Percentiles rank a stretch among this genome's conserved stretches.
These are phyloP conservation scores for Drechmeria coniospora DNA, from an alignment of 2,329 filamentous ascomycete genomes.

Conservation along the genomic window DNA sequence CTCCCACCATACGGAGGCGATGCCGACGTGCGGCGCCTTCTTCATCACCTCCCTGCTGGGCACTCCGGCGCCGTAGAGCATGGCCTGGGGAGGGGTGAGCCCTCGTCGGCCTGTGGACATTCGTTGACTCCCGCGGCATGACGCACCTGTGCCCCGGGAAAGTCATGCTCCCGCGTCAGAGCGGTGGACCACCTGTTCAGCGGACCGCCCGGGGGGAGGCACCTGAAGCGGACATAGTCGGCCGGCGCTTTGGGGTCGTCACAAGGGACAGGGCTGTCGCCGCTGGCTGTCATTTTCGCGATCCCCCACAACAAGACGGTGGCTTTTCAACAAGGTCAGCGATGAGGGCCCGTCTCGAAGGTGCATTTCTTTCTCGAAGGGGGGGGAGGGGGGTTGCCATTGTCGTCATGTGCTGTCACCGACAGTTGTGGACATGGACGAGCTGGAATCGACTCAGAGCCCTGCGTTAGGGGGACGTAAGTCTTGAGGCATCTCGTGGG, in stretches of 20 bases:
- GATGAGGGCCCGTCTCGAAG: no score
- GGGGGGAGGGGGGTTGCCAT: no score
- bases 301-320: no score
- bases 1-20: slow-evolving; percentile 94
- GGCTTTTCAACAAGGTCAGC: no score
- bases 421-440: no score
- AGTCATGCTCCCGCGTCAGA: slow-evolving; percentile 75
- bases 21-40: slow-evolving; percentile 75
- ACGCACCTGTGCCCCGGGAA: slow-evolving; percentile 70
- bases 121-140: neutral
- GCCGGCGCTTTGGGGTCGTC: slow-evolving; percentile 28
- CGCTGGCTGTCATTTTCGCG: no score
- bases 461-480: no score
- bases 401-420: no score
- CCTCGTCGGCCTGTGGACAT: no score
- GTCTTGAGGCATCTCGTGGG: no score
- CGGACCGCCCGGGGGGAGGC: slow-evolving; percentile 33
- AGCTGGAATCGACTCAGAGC: no score
- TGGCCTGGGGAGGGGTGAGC: slow-evolving; percentile 45
- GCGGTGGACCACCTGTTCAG: slow-evolving; percentile 79
- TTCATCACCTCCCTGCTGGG: slow-evolving; percentile 75
- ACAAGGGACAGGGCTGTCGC: slow-evolving; percentile 9
- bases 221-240: slow-evolving; percentile 39
- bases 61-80: slow-evolving; percentile 88
- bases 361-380: no score